Percentiles rank a stretch among this genome's conserved stretches.
phyloP scores from a whole-genome alignment of 78 protist species.

The Tieghemostelium lacteum region DNA sequence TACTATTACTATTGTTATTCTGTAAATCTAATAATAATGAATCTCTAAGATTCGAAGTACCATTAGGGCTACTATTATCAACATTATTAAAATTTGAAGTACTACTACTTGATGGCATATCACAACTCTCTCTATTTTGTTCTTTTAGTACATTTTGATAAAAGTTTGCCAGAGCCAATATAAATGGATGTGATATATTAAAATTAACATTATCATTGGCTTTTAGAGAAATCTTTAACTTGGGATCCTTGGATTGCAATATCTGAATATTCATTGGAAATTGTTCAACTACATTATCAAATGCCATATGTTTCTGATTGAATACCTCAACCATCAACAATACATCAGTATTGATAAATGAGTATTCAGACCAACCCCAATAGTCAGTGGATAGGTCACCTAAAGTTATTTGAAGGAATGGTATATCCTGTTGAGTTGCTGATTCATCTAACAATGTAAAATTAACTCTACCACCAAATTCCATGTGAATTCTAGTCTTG shows the following conservation, averaged over 20 bases:
- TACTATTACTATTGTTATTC: too few species aligned
- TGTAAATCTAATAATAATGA: too few species aligned
- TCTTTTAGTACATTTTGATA: conserved; percentile 46
- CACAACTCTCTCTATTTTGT: neutral
- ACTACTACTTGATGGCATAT: neutral
- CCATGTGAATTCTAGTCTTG: conserved; percentile 31
- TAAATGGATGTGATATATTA: conserved; percentile 67
- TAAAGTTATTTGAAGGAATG: conserved; percentile 57
- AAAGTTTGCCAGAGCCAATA: conserved; percentile 38
- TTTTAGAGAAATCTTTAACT: conserved; percentile 44
- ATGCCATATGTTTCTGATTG: conserved; percentile 76
- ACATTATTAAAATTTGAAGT: neutral
- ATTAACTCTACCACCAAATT: conserved; percentile 61
- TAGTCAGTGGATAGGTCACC: conserved; percentile 39
- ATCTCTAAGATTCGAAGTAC: neutral
- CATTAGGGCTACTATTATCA: neutral
- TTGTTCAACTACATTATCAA: conserved; percentile 64
- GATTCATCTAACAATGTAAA: conserved; percentile 54
- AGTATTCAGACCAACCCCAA: conserved; percentile 74
- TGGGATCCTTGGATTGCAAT: conserved; percentile 69
- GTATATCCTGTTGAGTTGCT: conserved; percentile 41
- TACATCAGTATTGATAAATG: conserved; percentile 18
- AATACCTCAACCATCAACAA: conserved; percentile 43
- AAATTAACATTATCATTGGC: conserved; percentile 33
- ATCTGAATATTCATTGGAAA: conserved; percentile 49